Evolutionary conservation across 257 asterid species (phyloP).

Genomic region (Buddleja alternifolia): DNA sequence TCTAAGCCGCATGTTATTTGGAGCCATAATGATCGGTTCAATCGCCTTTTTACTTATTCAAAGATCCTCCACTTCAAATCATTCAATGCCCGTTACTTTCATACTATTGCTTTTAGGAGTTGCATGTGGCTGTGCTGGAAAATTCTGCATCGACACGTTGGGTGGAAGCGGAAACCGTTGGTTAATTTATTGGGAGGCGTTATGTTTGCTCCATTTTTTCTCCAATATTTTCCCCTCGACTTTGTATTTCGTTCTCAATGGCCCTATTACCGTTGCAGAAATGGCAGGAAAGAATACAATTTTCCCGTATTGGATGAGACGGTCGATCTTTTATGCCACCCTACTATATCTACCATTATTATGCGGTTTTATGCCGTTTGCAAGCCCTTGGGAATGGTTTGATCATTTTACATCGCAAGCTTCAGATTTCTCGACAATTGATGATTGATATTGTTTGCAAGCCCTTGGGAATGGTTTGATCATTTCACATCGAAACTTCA

Average conservation of each 20-base stretch:
- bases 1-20: conserved; percentile 72
- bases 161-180: conserved; percentile 82
- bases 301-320: conserved; percentile 67
- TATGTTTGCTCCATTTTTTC: conserved; percentile 71
- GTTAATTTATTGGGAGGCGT: conserved; percentile 69
- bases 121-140: conserved; percentile 74
- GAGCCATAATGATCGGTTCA: conserved; percentile 54
- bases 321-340: conserved; percentile 40
- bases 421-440: conserved; percentile 5
- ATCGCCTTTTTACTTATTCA: conserved; percentile 63
- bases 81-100: conserved; percentile 86
- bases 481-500: conserved; percentile 49
- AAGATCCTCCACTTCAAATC: conserved; percentile 66
- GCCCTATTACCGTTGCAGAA: conserved; percentile 58
- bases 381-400: conserved; percentile 72
- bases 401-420: conserved; percentile 54
- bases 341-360: conserved; percentile 63
- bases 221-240: conserved; percentile 54
- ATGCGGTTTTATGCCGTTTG: conserved; percentile 90
- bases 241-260: conserved; percentile 57
- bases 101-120: conserved; percentile 65
- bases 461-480: conserved; percentile 72
- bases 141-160: conserved; percentile 73
- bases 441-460: conserved; percentile 67
- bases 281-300: conserved; percentile 7